phyloP scores from a whole-genome alignment of 768 basidiomycete species.

The Rhizopogon salebrosus region DNA sequence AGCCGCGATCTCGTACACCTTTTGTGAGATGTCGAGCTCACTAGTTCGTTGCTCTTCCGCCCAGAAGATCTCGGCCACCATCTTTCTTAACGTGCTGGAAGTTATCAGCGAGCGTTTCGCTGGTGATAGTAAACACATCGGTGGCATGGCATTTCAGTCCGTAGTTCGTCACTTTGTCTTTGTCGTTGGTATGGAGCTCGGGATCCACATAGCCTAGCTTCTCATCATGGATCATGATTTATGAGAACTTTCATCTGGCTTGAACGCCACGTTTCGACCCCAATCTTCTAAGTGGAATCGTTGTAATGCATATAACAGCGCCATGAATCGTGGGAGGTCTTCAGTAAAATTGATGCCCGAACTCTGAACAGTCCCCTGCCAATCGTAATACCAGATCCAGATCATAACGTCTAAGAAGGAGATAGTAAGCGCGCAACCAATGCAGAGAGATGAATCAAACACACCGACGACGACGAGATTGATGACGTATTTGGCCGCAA shows the following conservation, averaged over 20 bases:
- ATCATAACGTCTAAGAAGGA: not conserved
- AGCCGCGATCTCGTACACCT: not conserved
- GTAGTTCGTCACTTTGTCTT: not conserved
- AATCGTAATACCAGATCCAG: constrained; percentile 1
- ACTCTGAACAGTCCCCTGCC: not conserved
- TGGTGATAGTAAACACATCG: not conserved
- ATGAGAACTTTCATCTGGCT: not conserved
- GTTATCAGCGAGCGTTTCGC: not conserved
- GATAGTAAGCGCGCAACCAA: not conserved
- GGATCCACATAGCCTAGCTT: not conserved
- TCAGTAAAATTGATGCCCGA: not conserved
- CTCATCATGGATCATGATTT: not conserved
- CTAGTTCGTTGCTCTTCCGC: not conserved
- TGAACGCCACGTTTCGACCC: not conserved
- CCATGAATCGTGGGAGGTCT: constrained; percentile 1
- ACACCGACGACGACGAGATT: constrained; percentile 1
- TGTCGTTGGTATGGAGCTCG: not conserved
- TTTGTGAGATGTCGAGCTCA: not conserved
- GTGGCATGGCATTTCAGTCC: not conserved
- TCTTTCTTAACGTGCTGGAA: not conserved
- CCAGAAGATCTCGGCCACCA: not conserved
- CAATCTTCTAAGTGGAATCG: not conserved
- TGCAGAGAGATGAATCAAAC: not conserved
- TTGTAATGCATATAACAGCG: not conserved
- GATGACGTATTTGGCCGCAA: not conserved